These are phyloP conservation scores for Fomitopsis schrenkii DNA, from an alignment of 1,284 basidiomycete species.

Conservation along the genomic window DNA sequence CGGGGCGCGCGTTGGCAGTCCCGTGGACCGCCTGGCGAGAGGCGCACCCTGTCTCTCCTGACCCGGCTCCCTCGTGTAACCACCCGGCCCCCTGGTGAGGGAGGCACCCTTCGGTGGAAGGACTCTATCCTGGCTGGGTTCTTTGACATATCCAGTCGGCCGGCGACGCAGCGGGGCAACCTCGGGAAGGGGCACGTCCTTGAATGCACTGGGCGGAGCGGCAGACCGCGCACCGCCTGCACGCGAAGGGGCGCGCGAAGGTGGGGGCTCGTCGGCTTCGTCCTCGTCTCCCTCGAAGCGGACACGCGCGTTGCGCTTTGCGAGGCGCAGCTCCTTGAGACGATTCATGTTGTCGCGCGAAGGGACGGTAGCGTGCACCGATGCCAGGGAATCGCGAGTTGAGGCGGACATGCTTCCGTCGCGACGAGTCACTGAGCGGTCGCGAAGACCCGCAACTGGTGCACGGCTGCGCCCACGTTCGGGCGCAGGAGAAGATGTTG, in stretches of 20 bases:
- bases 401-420: constrained; percentile 1
- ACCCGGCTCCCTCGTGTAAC: not conserved
- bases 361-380: constrained; percentile 17
- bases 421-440: constrained; percentile 10
- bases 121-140: not conserved
- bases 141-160: not conserved
- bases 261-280: not conserved
- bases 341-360: constrained; percentile 40
- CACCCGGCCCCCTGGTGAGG: not conserved
- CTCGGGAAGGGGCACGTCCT: not conserved
- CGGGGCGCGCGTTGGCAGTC: not conserved
- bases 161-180: not conserved
- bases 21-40: not conserved
- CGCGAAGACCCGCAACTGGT: not conserved
- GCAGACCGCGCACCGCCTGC: not conserved
- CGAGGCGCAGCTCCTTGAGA: constrained; percentile 50
- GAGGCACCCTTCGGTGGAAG: not conserved
- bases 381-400: constrained; percentile 9
- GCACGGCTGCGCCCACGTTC: not conserved
- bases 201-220: not conserved
- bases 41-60: not conserved
- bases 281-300: constrained; percentile 14
- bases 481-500: constrained; percentile 7
- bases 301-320: constrained; percentile 38
- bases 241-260: not conserved